phyloP scores from a whole-genome alignment of 257 asterid genomes.

The Plantago ovata region DNA sequence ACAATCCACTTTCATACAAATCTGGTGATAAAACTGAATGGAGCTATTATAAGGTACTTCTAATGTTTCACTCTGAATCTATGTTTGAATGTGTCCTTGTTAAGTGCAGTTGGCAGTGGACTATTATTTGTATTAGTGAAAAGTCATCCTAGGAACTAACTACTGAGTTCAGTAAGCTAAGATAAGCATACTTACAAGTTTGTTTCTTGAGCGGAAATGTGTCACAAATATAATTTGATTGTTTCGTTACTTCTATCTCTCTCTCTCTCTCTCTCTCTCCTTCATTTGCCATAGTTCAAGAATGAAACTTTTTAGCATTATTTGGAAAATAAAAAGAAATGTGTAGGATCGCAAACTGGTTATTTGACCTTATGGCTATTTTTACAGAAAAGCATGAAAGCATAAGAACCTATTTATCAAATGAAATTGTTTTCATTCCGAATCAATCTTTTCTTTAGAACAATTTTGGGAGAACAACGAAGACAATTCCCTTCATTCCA shows the following conservation, averaged over 20 bases:
- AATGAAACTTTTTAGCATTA: not conserved
- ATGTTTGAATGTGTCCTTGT: constrained; percentile 10
- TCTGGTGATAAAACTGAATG: constrained; percentile 73
- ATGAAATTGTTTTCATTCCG: too few species aligned
- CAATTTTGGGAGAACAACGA: too few species aligned
- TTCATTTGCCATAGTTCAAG: too few species aligned
- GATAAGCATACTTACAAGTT: not conserved
- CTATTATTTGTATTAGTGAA: not conserved
- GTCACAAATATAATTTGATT: not conserved
- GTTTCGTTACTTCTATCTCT: not conserved
- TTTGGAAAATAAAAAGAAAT: too few species aligned
- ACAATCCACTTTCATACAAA: constrained; percentile 79
- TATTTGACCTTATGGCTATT: too few species aligned
- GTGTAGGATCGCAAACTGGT: too few species aligned
- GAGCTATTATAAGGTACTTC: constrained; percentile 92
- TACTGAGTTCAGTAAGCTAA: not conserved
- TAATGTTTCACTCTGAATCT: constrained; percentile 3
- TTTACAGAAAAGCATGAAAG: too few species aligned
- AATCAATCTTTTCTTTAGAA: too few species aligned
- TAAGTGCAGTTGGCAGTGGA: constrained; percentile 1
- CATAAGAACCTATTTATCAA: too few species aligned
- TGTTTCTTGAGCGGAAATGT: constrained; percentile 4
- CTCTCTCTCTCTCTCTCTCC: too few species aligned
- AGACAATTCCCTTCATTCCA: too few species aligned
- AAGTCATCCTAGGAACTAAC: not conserved